These are phyloP conservation scores for Lentinula raphanica DNA, from an alignment of 768 basidiomycete species.

Conservation along the genomic window DNA sequence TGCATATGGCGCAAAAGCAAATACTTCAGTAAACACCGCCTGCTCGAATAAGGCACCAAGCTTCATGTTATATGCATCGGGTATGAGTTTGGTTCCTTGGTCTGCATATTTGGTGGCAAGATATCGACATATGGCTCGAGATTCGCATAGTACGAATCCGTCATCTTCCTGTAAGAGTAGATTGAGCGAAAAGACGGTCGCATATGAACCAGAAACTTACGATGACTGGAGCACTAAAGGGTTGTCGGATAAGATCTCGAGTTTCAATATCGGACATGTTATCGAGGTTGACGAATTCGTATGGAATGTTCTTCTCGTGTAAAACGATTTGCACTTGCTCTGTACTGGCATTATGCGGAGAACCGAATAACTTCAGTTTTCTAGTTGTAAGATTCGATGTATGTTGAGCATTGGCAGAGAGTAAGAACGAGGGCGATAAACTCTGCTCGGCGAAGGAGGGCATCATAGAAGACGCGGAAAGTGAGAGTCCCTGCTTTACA, in stretches of 20 bases:
- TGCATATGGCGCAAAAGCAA: constrained; percentile 44
- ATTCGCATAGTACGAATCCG: constrained; percentile 58
- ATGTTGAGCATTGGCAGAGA: background rate
- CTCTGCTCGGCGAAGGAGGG: background rate
- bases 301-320: constrained; percentile 54
- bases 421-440: background rate
- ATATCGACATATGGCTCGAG: constrained; percentile 58
- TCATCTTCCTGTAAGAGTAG: constrained; percentile 41
- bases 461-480: background rate
- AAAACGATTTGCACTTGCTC: constrained; percentile 45
- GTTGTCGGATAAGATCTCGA: constrained; percentile 44
- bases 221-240: constrained; percentile 60
- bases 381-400: constrained; percentile 18
- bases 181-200: background rate
- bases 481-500: background rate
- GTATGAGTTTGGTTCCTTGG: constrained; percentile 48
- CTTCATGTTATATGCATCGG: constrained; percentile 35
- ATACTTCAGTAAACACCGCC: constrained; percentile 45
- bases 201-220: constrained; percentile 19
- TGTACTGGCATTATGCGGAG: constrained; percentile 38
- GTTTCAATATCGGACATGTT: constrained; percentile 32
- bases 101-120: constrained; percentile 47
- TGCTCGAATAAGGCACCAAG: constrained; percentile 39
- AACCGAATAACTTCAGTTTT: constrained; percentile 40
- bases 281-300: constrained; percentile 39